A percentile compares a stretch with the other conserved stretches of the same genome.
These are phyloP conservation scores for Voacanga thouarsii DNA, from an alignment of 257 asterid genomes.

Conservation along the genomic window DNA sequence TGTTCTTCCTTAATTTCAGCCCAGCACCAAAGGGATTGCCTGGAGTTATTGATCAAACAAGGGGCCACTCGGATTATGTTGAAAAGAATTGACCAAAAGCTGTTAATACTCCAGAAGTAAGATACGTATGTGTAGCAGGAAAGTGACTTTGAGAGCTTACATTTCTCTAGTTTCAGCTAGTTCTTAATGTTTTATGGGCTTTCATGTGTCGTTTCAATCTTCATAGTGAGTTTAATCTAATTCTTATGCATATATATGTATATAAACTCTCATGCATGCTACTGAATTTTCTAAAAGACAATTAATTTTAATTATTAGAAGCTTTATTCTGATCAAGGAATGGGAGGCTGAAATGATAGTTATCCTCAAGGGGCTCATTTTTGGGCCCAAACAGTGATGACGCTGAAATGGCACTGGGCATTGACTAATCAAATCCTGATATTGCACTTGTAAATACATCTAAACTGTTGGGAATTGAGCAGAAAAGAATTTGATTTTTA, in stretches of 20 bases:
- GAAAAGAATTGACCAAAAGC: slow-evolving; percentile 74
- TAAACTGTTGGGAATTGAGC: slow-evolving; percentile 57
- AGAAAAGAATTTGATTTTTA: no score
- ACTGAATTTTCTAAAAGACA: no score
- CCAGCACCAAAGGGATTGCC: slow-evolving; percentile 86
- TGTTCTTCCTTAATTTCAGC: slow-evolving; percentile 37
- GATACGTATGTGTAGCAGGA: slow-evolving; percentile 92
- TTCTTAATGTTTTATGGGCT: not conserved
- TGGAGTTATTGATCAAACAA: slow-evolving; percentile 89
- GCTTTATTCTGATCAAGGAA: no score
- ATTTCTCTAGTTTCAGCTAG: slow-evolving; percentile 1
- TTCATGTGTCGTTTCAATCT: no score
- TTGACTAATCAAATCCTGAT: slow-evolving; percentile 39
- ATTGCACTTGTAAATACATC: slow-evolving; percentile 30
- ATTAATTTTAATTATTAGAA: no score
- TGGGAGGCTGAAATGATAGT: no score
- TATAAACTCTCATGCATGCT: no score
- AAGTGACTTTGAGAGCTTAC: slow-evolving; percentile 44
- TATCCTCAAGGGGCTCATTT: no score
- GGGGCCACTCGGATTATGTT: slow-evolving; percentile 86
- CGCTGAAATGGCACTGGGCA: no score
- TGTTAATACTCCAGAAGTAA: slow-evolving; percentile 69
- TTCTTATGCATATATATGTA: no score
- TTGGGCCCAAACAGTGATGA: no score
- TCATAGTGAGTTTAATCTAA: no score